phyloP scores from a whole-genome alignment of 768 basidiomycete genomes.

The Gloeopeniophorella convolvens region DNA sequence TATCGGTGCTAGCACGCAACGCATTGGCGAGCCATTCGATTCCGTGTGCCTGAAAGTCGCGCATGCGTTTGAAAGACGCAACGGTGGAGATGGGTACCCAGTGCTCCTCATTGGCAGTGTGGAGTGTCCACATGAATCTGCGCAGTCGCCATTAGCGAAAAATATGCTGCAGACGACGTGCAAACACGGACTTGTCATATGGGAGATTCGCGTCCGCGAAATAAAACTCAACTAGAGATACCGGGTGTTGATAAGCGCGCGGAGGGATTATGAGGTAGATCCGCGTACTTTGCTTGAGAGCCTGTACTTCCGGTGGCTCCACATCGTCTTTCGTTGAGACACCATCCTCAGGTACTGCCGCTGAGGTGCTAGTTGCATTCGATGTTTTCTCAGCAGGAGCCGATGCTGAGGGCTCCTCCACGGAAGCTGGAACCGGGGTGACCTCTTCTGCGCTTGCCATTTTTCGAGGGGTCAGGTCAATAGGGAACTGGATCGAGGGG shows the following conservation, averaged over 20 bases:
- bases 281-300: constrained; percentile 48
- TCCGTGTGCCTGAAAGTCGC: constrained; percentile 56
- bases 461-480: no score
- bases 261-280: background rate
- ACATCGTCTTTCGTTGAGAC: background rate
- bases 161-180: background rate
- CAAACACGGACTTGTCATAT: constrained; percentile 62
- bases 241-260: background rate
- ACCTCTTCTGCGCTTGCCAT: no score
- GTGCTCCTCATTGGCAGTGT: constrained; percentile 73
- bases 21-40: constrained; percentile 63
- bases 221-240: constrained; percentile 80
- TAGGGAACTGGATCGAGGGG: no score
- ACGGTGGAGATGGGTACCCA: constrained; percentile 88
- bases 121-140: constrained; percentile 93
- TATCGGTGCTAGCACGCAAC: constrained; percentile 44
- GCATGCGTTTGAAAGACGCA: constrained; percentile 94
- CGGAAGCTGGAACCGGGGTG: no score
- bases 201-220: constrained; percentile 96
- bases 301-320: constrained; percentile 40
- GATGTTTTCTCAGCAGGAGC: no score
- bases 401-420: no score
- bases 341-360: background rate
- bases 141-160: background rate
- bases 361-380: no score